Evolutionary conservation across 2,329 filamentous ascomycete genomes (phyloP), one percentile per base, ranked within the genome.

Genomic region (Aspergillus aculeatinus): DNA sequence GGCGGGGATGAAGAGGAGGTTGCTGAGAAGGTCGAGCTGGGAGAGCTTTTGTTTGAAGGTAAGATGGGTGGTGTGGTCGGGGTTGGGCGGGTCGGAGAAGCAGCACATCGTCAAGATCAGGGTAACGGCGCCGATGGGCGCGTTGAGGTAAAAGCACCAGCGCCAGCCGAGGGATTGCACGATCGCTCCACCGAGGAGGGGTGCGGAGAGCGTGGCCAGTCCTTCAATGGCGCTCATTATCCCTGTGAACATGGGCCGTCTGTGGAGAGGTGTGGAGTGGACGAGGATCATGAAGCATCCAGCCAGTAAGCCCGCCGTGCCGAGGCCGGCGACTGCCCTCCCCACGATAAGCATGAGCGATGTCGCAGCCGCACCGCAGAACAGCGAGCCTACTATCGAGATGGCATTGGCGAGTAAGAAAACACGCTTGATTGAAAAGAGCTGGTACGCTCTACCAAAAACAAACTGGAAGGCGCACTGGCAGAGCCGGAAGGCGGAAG

Each of bases 121-220:
- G 4, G 67, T 60, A 39, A 71, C 27, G 12, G 29, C 65, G 4
- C 72, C 72, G 35, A 73, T 62, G 2, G 74, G 74, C 4, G 74
- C 65, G 48, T 72, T 75, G 60, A 77, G 74, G 59, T 67, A 74
- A 50, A 73, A 76, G 57, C 74, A 78, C 69, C 72, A 76, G 48
- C 75, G 57, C 75, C 76, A 78, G 19, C 61, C 65, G 1, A 74
- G 50, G 9, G 66, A 65, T 49, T 77, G 65, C 19, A 70, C 76
- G 16, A 77, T 59, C 12, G 67, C 70, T 44, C 74, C 76, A 12
- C 76, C 76, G 7, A 78, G 55, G 10, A 74, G 53, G 7, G 76
- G 74, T 5, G 68, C 71, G 14, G 60, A 33, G 33, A 75, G 63
- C 4, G 65, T 64, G 1, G 69, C 69, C 9, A 74, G 29, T 4